Percentiles rank a stretch among this genome's conserved stretches.
These are phyloP conservation scores for Truncatella angustata DNA, from an alignment of 2,329 filamentous ascomycete genomes.

Conservation along the genomic window DNA sequence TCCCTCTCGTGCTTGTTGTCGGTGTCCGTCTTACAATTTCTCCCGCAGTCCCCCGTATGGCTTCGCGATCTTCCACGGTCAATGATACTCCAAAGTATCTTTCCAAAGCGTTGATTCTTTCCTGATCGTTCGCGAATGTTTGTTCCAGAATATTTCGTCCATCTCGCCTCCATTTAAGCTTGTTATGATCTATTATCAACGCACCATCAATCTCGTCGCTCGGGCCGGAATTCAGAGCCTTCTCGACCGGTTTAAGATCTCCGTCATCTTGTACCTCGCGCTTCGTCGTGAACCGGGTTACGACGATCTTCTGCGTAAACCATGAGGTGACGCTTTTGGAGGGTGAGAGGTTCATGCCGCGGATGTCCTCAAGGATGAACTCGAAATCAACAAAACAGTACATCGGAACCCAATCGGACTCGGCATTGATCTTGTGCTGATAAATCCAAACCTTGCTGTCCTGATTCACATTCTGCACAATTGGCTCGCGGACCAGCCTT, in stretches of 20 bases:
- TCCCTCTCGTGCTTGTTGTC: no score
- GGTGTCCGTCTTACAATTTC: constrained; percentile 4
- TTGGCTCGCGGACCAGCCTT: constrained; percentile 24
- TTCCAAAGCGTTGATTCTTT: constrained; percentile 40
- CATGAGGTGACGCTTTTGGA: constrained; percentile 29
- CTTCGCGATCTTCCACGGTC: constrained; percentile 16
- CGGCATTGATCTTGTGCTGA: constrained; percentile 19
- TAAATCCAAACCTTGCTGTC: constrained; percentile 21
- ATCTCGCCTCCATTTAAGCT: constrained; percentile 38
- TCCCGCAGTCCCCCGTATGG: constrained; percentile 11
- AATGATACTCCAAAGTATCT: constrained; percentile 45
- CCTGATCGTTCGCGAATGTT: constrained; percentile 36
- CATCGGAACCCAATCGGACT: constrained; percentile 35
- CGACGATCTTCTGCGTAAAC: constrained; percentile 35
- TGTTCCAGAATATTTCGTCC: constrained; percentile 37
- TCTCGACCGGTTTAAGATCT: constrained; percentile 26
- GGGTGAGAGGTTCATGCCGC: constrained; percentile 36
- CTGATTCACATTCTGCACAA: constrained; percentile 22
- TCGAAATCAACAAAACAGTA: constrained; percentile 47
- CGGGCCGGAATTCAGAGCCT: constrained; percentile 33
- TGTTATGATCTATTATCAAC: constrained; percentile 35
- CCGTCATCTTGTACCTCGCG: constrained; percentile 20
- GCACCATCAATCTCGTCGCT: constrained; percentile 27
- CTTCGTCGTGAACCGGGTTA: constrained; percentile 37
- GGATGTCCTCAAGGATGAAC: constrained; percentile 37